Base-by-base conservation (phyloP, 441 rosid species). In the Gossypium schwendimanii region DNA sequence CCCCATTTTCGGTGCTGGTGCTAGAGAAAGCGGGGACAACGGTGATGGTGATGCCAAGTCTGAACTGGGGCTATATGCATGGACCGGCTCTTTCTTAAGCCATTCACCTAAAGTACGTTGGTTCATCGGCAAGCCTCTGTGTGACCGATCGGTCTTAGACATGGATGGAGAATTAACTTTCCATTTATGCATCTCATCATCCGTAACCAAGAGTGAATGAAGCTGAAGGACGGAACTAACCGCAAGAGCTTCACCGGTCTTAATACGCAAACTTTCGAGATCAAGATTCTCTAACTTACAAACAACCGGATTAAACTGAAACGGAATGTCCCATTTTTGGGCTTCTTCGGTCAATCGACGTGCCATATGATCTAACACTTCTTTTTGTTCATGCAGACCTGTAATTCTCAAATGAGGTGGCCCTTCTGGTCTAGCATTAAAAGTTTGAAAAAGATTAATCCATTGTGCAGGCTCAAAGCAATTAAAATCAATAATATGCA, bases 231-330 rank as follows among this genome's bases (percentile, higher is more conserved):
- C 87, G 3, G 91, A 86, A 78, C 84, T 84, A 60, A 89, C 81
- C 1, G 90, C 94, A 70, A 89, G 89, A 61, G 94, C 94, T 79
- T 86, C 94, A 36, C 94, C 94, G 0, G 86, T 87, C 84, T 89
- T 89, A 17, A 87, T 88, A 4, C 88, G 84, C 74, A 89, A 73
- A 57, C 78, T 81, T 69, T 79, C 90, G 0, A 84, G 65, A 69
- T 89, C 84, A 31, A 89, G 84, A 71, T 84, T 76, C 77, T 86
- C 94, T 21, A 89, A 75, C 70, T 76, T 87, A 85, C 89, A 81
- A 63, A 84, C 84, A 0, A 89, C 70, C 3, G 88, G 88, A 63
- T 76, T 79, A 78, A 89, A 89, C 81, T 89, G 91, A 79, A 89
- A 87, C 0, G 94, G 89, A 24, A 86, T 82, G 72, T 87, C 87